Base-by-base conservation (phyloP, 768 basidiomycete species). In the Scleroderma citrinum region DNA sequence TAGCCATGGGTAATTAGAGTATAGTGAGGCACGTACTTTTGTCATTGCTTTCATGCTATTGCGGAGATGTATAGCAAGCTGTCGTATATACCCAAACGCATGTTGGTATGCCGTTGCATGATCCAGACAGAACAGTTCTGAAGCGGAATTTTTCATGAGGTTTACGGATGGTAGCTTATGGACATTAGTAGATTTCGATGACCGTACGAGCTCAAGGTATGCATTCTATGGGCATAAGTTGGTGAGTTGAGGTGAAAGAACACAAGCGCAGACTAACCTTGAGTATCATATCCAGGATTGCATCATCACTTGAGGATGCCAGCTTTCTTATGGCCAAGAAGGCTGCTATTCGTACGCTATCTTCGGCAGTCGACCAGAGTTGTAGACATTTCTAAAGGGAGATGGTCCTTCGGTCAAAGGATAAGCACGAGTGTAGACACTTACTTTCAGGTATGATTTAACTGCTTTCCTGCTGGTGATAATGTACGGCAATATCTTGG, bases 61-160 rank as follows among this genome's bases (percentile, higher is more conserved):
- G 47, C 96, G 74, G 35, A 99, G 74, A 60, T 91, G 90, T 47
- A 98, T 86, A 2, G 95, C 96, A 29, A 99, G 80, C 64, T 93
- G 91, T 36, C 96, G 83, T 55, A 97, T 94, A 66, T 92, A 97
- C 8, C 86, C 85, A 70, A 98, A 99, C 3, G 92, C 92, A 59
- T 96, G 93, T 58, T 93, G 92, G 66, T 98, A 98, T 11, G 90
- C 75, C 8, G 74, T 68, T 13, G 77, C 74, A 52, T 84, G 85
- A 58, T 87, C 76, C 45, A 92, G 68, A 55, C 83, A 85, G 69
- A 89, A 99, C 1, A 98, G 71, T 61, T 96, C 93, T 1, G 90
- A 87, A 0, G 94, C 95, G 6, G 93, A 90, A 65, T 98, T 96
- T 68, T 99, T 99, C 92, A 97, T 95, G 38, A 98, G 71, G 59